Evolutionary conservation across 1,284 basidiomycete species (phyloP).

Genomic region (Tilletia caries): DNA sequence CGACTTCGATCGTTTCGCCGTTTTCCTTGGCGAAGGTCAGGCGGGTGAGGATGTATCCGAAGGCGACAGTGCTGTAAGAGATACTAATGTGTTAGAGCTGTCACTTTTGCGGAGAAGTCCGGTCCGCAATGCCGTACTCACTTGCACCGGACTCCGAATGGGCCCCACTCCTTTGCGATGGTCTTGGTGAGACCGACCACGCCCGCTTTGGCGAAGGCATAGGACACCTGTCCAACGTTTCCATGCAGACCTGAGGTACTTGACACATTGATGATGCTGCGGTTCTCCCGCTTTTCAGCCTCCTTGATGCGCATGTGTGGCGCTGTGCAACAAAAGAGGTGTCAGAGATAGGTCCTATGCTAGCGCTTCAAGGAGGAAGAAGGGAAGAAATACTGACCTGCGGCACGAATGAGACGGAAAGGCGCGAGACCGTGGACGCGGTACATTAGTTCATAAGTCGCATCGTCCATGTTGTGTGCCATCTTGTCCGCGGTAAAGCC

Average conservation of each 20-base stretch:
- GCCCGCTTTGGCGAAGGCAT: conserved; percentile 54
- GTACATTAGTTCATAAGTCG: conserved; percentile 74
- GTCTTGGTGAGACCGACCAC: conserved; percentile 71
- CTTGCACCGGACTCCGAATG: conserved; percentile 64
- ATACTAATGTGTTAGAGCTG: background rate
- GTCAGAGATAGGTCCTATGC: too few relatives aligned
- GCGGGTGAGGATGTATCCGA: conserved; percentile 68
- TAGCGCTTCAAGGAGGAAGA: too few relatives aligned
- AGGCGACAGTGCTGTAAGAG: conserved; percentile 68
- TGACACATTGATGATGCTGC: conserved; percentile 57
- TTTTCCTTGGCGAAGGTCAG: conserved; percentile 71
- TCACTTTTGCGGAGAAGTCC: background rate
- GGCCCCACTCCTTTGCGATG: conserved; percentile 80
- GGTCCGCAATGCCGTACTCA: background rate
- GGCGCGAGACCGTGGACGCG: conserved; percentile 60
- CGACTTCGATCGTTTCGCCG: conserved; percentile 72
- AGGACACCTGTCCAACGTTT: conserved; percentile 75
- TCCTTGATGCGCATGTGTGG: conserved; percentile 79
- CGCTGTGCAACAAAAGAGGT: too few relatives aligned
- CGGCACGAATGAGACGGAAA: conserved; percentile 76
- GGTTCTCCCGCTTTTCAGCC: conserved; percentile 61
- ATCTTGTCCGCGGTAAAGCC: conserved; percentile 82
- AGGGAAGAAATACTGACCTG: too few relatives aligned
- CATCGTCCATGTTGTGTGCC: conserved; percentile 80
- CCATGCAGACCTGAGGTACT: conserved; percentile 42